Conservation (phyloP, 2,329 filamentous ascomycete species). For the Aspergillus oerlinghausenensis region DNA sequence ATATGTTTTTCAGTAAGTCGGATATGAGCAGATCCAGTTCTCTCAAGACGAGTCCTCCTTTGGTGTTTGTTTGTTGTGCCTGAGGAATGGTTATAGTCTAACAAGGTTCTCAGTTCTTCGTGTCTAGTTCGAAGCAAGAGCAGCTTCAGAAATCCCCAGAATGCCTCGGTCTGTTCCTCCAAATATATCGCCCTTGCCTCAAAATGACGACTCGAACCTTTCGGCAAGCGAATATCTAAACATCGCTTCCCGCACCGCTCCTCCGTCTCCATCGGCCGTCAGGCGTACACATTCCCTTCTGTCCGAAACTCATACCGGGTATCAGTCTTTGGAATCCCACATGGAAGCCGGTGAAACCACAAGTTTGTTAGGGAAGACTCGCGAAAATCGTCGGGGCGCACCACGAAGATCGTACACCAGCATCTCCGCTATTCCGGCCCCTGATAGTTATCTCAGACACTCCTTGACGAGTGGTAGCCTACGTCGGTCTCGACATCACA, state of each 20-base stretch:
- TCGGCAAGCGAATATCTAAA: slow-evolving; percentile 5
- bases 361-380: slow-evolving; percentile 27
- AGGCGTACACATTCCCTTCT: slow-evolving; percentile 27
- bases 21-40: neutral
- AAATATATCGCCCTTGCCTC: slow-evolving; percentile 15
- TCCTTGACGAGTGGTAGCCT: slow-evolving; percentile 32
- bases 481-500: slow-evolving; percentile 42
- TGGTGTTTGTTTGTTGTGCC: neutral
- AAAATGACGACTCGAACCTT: slow-evolving; percentile 9
- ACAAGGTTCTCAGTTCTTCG: neutral
- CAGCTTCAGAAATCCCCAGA: neutral
- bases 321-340: slow-evolving; percentile 27
- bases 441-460: slow-evolving; percentile 31
- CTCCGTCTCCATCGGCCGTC: slow-evolving; percentile 33
- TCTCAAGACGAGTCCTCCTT: neutral
- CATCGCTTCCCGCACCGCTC: slow-evolving; percentile 26
- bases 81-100: neutral
- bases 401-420: slow-evolving; percentile 36
- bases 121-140: neutral
- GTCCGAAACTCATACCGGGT: slow-evolving; percentile 28
- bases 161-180: slow-evolving; percentile 33
- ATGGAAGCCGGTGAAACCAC: slow-evolving; percentile 32
- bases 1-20: neutral
- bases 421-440: slow-evolving; percentile 27
- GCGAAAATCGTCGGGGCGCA: slow-evolving; percentile 13